Evolutionary conservation across 495 filamentous ascomycete genomes (phyloP).

Genomic region (Daldinia bambusicola): DNA sequence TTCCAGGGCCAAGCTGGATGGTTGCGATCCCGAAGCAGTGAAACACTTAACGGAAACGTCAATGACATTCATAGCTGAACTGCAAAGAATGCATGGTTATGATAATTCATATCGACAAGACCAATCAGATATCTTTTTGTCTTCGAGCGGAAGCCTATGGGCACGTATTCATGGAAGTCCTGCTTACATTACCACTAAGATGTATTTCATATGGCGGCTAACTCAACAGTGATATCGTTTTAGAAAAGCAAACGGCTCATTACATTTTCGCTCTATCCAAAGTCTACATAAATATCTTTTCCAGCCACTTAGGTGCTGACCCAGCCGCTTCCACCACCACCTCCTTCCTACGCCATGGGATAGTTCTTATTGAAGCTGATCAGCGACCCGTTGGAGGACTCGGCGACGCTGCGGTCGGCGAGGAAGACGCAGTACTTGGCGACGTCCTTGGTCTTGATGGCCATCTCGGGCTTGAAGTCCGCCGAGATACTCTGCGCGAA

Average conservation of each 20-base stretch:
- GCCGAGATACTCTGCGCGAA: conserved; percentile 58
- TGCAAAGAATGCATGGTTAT: not conserved
- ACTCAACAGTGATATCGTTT: too few species aligned
- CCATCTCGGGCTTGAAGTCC: conserved; percentile 49
- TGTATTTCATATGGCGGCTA: too few species aligned
- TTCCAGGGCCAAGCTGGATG: conserved; percentile 28
- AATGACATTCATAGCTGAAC: not conserved
- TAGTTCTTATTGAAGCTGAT: conserved; percentile 54
- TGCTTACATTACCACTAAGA: too few species aligned
- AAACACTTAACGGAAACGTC: conserved; percentile 24
- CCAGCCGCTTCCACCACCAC: too few species aligned
- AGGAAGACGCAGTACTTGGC: conserved; percentile 57
- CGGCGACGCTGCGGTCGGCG: conserved; percentile 51
- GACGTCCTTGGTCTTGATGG: conserved; percentile 45
- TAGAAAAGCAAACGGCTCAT: not conserved
- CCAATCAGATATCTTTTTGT: not conserved
- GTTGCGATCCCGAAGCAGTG: conserved; percentile 26
- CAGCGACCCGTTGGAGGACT: conserved; percentile 51
- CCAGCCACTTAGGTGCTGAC: not conserved
- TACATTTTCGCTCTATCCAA: not conserved
- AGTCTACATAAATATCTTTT: not conserved
- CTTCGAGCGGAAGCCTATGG: too few species aligned
- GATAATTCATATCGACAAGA: not conserved
- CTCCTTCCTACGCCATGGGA: conserved; percentile 47
- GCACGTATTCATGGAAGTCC: too few species aligned